phyloP scores from a whole-genome alignment of 176 grass and related monocot genomes.

The Aegilops bicornis region DNA sequence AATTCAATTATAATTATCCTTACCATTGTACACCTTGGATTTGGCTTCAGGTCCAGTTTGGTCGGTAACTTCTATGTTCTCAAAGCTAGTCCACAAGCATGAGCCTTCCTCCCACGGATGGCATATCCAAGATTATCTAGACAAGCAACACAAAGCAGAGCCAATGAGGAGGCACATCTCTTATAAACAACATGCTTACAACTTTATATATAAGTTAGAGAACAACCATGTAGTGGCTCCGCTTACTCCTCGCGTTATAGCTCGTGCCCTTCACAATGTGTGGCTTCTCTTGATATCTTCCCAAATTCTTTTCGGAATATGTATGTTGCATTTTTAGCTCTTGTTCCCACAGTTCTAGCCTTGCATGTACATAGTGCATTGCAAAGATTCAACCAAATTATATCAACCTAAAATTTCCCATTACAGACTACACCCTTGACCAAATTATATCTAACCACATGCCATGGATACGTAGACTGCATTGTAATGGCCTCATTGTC shows the following conservation, averaged over 20 bases:
- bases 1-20: no score
- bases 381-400: slow-evolving; percentile 1
- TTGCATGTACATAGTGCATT: slow-evolving; percentile 36
- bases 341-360: slow-evolving; percentile 67
- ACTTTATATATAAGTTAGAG: no score
- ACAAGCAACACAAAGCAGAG: neutral
- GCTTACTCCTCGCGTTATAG: slow-evolving; percentile 76
- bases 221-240: slow-evolving; percentile 37
- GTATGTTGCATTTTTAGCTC: slow-evolving; percentile 71
- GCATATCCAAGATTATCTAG: slow-evolving; percentile 87
- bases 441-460: no score
- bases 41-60: slow-evolving; percentile 76
- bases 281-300: slow-evolving; percentile 60
- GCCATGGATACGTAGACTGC: no score
- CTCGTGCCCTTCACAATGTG: slow-evolving; percentile 66
- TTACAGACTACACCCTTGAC: no score
- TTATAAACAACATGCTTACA: no score
- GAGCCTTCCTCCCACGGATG: slow-evolving; percentile 76
- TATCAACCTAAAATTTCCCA: neutral
- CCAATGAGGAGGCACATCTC: neutral
- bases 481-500: no score
- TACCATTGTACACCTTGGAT: neutral
- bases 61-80: slow-evolving; percentile 83
- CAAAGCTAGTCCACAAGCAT: slow-evolving; percentile 88
- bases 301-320: slow-evolving; percentile 68